phyloP scores from a whole-genome alignment of 345 rosid genomes.

The Kandelia obovata region DNA sequence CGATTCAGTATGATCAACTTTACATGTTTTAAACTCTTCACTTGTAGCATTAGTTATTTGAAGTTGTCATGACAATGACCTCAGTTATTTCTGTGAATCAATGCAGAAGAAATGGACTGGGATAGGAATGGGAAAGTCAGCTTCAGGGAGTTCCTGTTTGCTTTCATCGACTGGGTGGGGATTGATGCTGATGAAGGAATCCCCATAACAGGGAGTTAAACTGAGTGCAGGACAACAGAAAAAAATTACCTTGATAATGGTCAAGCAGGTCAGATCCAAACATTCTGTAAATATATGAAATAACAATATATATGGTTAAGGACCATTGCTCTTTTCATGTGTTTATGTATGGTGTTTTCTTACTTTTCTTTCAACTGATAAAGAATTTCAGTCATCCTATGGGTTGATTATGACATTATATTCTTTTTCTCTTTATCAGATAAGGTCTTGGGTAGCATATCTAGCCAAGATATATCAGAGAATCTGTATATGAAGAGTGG shows the following conservation, averaged over 20 bases:
- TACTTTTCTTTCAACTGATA: conserved; percentile 7
- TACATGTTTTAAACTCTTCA: conserved; percentile 3
- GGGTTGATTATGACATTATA: not conserved
- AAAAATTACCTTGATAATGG: not conserved
- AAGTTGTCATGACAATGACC: conserved; percentile 2
- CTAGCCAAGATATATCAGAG: not conserved
- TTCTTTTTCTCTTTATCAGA: not conserved
- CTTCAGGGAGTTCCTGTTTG: conserved; percentile 78
- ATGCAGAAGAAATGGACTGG: conserved; percentile 95
- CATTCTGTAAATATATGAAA: conserved; percentile 9
- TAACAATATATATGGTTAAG: not conserved
- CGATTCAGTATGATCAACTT: conserved; percentile 55
- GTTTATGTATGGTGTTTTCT: conserved; percentile 2
- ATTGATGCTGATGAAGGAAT: conserved; percentile 48
- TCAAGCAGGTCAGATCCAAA: conserved; percentile 20
- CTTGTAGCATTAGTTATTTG: not conserved
- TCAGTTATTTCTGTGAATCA: conserved; percentile 16
- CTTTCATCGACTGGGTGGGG: conserved; percentile 71
- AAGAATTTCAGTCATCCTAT: not conserved
- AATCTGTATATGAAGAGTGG: not conserved
- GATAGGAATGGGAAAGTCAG: conserved; percentile 70
- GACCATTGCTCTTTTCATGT: conserved; percentile 8
- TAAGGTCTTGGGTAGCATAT: not conserved
- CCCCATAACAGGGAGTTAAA: conserved; percentile 13
- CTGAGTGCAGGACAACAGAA: not conserved